Evolutionary conservation across 257 asterid species (phyloP).

Genomic region (Ophiorrhiza pumila): DNA sequence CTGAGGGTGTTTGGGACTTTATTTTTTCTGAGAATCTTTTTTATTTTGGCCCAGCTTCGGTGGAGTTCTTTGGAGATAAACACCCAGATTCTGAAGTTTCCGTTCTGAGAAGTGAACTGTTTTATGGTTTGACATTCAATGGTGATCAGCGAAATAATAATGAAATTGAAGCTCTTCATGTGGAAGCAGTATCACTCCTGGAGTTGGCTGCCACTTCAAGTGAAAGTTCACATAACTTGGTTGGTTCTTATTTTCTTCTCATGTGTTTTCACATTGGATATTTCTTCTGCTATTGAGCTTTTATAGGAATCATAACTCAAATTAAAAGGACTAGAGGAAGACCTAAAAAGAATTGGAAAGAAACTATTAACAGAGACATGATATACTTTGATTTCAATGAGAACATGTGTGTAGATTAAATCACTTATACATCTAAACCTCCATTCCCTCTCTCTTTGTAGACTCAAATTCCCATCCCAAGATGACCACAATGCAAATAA

Average conservation of each 20-base stretch:
- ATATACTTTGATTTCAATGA: no score
- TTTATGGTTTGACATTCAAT: slow-evolving; percentile 33
- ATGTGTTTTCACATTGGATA: slow-evolving; percentile 2
- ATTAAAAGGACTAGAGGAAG: no score
- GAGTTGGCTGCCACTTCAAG: slow-evolving; percentile 81
- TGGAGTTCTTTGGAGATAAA: slow-evolving; percentile 42
- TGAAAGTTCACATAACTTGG: slow-evolving; percentile 90
- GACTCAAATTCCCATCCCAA: no score
- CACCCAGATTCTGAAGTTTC: slow-evolving; percentile 27
- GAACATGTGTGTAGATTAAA: no score
- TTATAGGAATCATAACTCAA: no score
- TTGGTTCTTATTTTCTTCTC: slow-evolving; percentile 41
- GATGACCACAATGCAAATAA: no score
- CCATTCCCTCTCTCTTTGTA: no score
- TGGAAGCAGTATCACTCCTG: slow-evolving; percentile 70
- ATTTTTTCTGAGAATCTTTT: slow-evolving; percentile 94
- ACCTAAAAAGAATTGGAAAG: no score
- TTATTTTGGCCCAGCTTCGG: slow-evolving; percentile 70
- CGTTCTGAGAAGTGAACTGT: slow-evolving; percentile 29
- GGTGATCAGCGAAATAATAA: slow-evolving; percentile 26
- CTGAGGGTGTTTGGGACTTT: slow-evolving; percentile 95
- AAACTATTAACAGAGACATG: no score
- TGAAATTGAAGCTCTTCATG: slow-evolving; percentile 58
- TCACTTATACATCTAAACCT: no score
- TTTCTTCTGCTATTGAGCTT: neutral